Evolutionary conservation across 805 yeast genomes (phyloP), one percentile per base, ranked within the genome.

Genomic region (Wickerhamiella nectarea): DNA sequence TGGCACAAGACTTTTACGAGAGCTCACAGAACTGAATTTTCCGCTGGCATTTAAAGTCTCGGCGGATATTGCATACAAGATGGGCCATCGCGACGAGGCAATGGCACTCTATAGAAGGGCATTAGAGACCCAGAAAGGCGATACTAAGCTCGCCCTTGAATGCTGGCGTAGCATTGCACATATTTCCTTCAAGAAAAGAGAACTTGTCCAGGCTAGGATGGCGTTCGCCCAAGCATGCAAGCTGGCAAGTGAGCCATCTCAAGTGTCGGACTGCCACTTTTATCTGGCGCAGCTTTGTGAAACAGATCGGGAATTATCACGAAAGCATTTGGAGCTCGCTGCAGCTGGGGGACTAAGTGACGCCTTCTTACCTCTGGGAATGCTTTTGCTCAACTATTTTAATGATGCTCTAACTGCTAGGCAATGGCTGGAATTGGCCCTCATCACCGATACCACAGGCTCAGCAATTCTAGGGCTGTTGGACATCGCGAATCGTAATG

Each of bases 391-490:
- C 62, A 84, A 84, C 56, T 77, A 80, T 50, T 87, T 80, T 56
- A 65, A 71, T n/a, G 69, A 80, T 51, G 55, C 63, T 2, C 46
- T 46, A 1, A 75, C 78, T 50, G 84, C 94, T 1, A 61, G 67
- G 28, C 81, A 82, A 54, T 89, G 97, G 97, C 85, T 86, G 62
- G 72, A 72, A 52, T 63, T 87, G 36, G 98, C 96, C 2, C 33
- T 38, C 9, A 45, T 47, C 5, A 53, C 56, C 1, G 58, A 54
- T 35, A 41, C 36, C 6, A 46, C 52, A 0, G 58, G 58, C 17
- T 34, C 38, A 4, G 56, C 56, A 1, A 44, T 50, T 2, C 36
- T 54, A 4, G 58, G 58, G 8, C 25, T 52, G n/a, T 37, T 53
- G 0, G 58, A 54, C 39, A 36, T 50, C 5, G 52, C 36, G 11